Base-by-base conservation (phyloP, 1,284 basidiomycete species). In the Cryptococcus neoformans region DNA sequence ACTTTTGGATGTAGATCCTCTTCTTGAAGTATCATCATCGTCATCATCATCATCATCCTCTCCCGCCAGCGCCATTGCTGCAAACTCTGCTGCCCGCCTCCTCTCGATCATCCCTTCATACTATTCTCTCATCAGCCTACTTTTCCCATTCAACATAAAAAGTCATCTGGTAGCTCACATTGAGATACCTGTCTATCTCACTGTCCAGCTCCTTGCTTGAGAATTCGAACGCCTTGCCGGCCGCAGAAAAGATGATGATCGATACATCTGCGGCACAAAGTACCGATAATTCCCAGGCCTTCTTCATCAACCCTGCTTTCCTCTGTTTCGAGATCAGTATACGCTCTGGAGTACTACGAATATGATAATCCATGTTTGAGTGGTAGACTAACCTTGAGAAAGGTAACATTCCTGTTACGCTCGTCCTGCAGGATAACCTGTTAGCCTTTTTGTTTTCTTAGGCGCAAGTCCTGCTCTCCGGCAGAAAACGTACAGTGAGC, bases 271-370 rank as follows among this genome's bases (percentile, higher is more conserved):
- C 76, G 9, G 66, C 73, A 56, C 75, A 77, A 8, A 78, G 67
- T 1, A 78, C 76, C 6, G 68, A 70, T 44, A 78, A 62, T 60
- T 78, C 76, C 73, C 76, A 78, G 14, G 76, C 76, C 59, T 78
- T 78, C 62, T 78, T 78, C 74, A 78, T 76, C 49, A 78, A 55
- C 36, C 76, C 76, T 8, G 75, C 75, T 63, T 78, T 78, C 39
- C 76, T 69, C 71, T 77, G 58, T 10, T 45, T 8, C 9, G 17
- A 17, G 44, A 28, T 12, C 8, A 14, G 12, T 34, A 14, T 42
- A 50, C 16, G 40, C 50, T 38, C 8, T n/a, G 34, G 34, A 6
- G 14, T 8, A 7, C 4, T 6, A 28, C n/a, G 42, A 12, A 21
- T 21, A 21, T 35, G 35, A 42, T 6, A 28, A 12, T 14, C 36